phyloP scores from a whole-genome alignment of 2,329 filamentous ascomycete genomes.

The Pyricularia pennisetigena region DNA sequence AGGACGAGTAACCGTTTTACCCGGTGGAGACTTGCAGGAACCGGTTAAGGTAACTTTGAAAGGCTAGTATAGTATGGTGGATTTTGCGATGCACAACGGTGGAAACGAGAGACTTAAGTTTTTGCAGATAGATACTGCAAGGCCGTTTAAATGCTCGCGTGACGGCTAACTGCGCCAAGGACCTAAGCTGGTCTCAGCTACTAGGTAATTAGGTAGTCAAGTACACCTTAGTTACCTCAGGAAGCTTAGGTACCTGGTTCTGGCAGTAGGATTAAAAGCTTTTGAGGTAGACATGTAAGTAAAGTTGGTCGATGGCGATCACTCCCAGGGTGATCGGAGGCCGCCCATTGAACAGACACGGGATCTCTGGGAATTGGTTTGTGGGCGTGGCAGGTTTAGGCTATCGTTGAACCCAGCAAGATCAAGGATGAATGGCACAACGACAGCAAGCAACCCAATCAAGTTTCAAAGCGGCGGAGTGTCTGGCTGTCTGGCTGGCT shows the following conservation, averaged over 20 bases:
- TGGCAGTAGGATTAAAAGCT: not conserved
- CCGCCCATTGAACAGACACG: not conserved
- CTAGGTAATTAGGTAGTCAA: not conserved
- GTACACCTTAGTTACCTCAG: not conserved
- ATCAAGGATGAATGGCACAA: not conserved
- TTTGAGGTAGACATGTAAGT: not conserved
- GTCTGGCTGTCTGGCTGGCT: not conserved
- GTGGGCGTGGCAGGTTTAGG: not conserved
- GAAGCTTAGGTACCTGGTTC: not conserved
- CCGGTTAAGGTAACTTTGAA: not conserved
- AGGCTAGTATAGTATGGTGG: not conserved
- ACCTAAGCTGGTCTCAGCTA: not conserved
- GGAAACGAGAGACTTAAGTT: not conserved
- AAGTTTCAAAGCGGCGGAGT: not conserved
- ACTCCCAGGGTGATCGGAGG: not conserved
- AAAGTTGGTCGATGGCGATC: not conserved
- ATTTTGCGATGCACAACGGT: not conserved
- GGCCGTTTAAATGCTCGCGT: not conserved
- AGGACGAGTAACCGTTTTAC: not conserved
- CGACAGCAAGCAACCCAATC: not conserved
- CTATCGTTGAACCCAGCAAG: not conserved
- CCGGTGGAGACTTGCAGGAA: not conserved
- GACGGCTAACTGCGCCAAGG: not conserved
- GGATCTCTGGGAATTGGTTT: not conserved
- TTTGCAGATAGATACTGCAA: not conserved